A percentile compares a stretch with the other conserved stretches of the same genome.
Conservation (phyloP, 2,329 filamentous ascomycete species). For the Ophiostoma australiae region DNA sequence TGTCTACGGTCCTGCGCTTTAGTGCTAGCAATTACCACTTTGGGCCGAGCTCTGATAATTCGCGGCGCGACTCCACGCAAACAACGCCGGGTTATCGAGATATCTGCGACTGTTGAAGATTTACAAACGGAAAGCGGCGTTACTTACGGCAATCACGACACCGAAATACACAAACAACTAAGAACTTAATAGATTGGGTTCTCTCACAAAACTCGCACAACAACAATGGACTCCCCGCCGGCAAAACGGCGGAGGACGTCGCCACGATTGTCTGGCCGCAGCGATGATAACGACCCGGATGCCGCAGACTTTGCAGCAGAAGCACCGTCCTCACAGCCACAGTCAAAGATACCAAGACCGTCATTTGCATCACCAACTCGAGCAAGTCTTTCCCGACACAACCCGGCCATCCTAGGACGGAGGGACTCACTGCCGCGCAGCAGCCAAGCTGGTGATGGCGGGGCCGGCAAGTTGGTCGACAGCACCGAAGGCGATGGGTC, state of each 20-base stretch:
- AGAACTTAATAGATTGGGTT: background rate
- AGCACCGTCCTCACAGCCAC: background rate
- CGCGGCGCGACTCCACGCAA: constrained; percentile 14
- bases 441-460: background rate
- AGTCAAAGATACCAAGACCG: constrained; percentile 37
- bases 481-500: constrained; percentile 33
- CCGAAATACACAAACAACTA: background rate
- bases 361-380: constrained; percentile 65
- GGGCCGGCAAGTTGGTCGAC: constrained; percentile 24
- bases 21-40: constrained; percentile 5
- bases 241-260: constrained; percentile 62
- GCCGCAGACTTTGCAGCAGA: constrained; percentile 10
- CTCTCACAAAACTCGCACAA: background rate
- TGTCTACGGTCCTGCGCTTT: background rate
- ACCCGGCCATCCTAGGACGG: constrained; percentile 51
- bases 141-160: background rate
- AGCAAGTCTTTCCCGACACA: constrained; percentile 57
- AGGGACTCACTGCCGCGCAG: constrained; percentile 30
- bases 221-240: constrained; percentile 43
- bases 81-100: background rate
- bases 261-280: constrained; percentile 44
- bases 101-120: background rate
- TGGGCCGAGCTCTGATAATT: constrained; percentile 1
- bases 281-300: constrained; percentile 22
- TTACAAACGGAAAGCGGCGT: background rate